Evolutionary conservation across 2,329 filamentous ascomycete genomes (phyloP), one percentile per base, ranked within the genome.

Genomic region (Dothistroma septosporum): DNA sequence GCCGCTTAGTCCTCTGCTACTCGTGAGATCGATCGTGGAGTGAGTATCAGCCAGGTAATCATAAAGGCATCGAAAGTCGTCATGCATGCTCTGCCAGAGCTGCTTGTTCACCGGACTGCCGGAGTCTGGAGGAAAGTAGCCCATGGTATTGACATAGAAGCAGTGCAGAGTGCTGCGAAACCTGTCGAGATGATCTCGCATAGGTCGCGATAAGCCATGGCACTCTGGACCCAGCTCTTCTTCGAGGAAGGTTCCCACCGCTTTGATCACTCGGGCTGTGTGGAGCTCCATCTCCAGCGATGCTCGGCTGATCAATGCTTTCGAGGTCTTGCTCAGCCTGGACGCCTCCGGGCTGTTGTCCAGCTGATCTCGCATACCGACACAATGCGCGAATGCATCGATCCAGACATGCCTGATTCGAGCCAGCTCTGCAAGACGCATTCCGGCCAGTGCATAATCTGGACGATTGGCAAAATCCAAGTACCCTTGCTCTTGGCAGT

Each of bases 311-410:
- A 93, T 84, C 7, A 90, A 79, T n/a, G 84, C 83, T 63, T 85
- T 85, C 1, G 88, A 87, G 1, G 79, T 58, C 6, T 62, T 28
- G 28, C 55, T 55, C 75, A 83, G 67, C 76, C 87, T 86, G 72
- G 82, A 77, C 62, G 86, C 89, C 63, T 89, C 88, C 1, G 80
- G 72, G 65, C 82, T 83, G 6, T 75, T 69, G 46, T 79, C 77
- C 5, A 92, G 63, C 28, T 78, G 77, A 21, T 88, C 84, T 61
- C 83, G 83, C 89, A 93, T 92, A 48, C 90, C 90, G 37, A 88
- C 87, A 70, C 89, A 91, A 69, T 94, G 90, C 14, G 84, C 82
- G 74, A 92, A 91, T 0, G 90, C 86, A 68, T 90, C 83, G 11
- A 86, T 81, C 79, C 90, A 93, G 12, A 90, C 75, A n/a, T 85